These are phyloP conservation scores for Trapa bicornis DNA, from an alignment of 345 rosid species.

Conservation along the genomic window DNA sequence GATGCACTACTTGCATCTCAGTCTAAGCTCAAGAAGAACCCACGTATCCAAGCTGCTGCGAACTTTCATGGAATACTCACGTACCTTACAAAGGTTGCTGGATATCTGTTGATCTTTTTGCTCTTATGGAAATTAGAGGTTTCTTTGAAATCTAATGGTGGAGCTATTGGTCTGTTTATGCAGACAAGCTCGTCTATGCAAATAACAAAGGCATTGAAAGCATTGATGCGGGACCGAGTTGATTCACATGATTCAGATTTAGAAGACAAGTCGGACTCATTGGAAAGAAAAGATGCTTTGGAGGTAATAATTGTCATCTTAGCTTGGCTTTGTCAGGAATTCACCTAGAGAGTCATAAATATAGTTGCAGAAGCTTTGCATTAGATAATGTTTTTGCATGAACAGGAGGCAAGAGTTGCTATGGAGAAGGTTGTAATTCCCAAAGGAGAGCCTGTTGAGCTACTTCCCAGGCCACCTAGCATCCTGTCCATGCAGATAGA, in stretches of 20 bases:
- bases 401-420: slow-evolving; percentile 76
- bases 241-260: slow-evolving; percentile 32
- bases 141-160: slow-evolving; percentile 1
- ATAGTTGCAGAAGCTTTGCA: not conserved
- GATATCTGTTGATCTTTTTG: not conserved
- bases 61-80: slow-evolving; percentile 54
- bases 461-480: slow-evolving; percentile 49
- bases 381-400: not conserved
- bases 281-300: slow-evolving; percentile 64
- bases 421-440: slow-evolving; percentile 70
- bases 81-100: slow-evolving; percentile 64
- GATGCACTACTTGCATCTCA: slow-evolving; percentile 75
- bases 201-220: slow-evolving; percentile 51
- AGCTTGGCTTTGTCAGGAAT: not conserved
- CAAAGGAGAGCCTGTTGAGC: slow-evolving; percentile 48
- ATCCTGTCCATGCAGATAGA: slow-evolving; percentile 55
- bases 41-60: slow-evolving; percentile 61
- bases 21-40: slow-evolving; percentile 73
- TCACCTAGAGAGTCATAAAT: not conserved
- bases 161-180: slow-evolving; percentile 14
- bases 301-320: slow-evolving; percentile 34
- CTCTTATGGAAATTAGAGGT: not conserved
- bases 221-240: slow-evolving; percentile 39
- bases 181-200: slow-evolving; percentile 75
- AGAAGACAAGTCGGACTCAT: slow-evolving; percentile 32